Evolutionary conservation across 139 green algal genomes (phyloP).

Genomic region (Picochlorum costavermella): DNA sequence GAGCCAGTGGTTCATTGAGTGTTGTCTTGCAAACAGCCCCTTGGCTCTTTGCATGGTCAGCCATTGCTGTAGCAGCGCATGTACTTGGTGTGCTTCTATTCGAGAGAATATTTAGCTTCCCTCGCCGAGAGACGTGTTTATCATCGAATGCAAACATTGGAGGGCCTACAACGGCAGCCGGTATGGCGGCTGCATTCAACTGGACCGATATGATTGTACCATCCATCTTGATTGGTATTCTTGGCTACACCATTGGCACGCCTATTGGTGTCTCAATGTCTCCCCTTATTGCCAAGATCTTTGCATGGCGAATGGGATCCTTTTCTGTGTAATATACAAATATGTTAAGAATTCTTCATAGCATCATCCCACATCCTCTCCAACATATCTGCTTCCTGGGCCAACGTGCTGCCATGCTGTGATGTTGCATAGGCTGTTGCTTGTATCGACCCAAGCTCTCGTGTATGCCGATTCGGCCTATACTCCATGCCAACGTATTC

Average conservation of each 20-base stretch:
- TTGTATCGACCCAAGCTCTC: neutral
- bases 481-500: too few species aligned
- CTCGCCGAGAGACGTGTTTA: slow-evolving; percentile 56
- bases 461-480: neutral
- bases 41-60: slow-evolving; percentile 73
- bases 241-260: slow-evolving; percentile 74
- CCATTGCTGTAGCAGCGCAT: slow-evolving; percentile 55
- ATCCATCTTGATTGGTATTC: slow-evolving; percentile 69
- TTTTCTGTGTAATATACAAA: neutral
- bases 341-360: neutral
- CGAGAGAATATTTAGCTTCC: slow-evolving; percentile 52
- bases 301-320: neutral
- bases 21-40: slow-evolving; percentile 69
- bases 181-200: slow-evolving; percentile 82
- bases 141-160: slow-evolving; percentile 91
- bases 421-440: neutral
- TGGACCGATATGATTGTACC: slow-evolving; percentile 72
- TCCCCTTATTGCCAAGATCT: neutral
- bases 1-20: slow-evolving; percentile 62
- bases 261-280: slow-evolving; percentile 53
- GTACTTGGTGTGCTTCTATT: slow-evolving; percentile 48
- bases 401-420: neutral
- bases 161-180: slow-evolving; percentile 76
- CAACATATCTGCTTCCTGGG: neutral
- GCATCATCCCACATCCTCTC: neutral